phyloP scores from a whole-genome alignment of 495 filamentous ascomycete genomes.

The Neurospora hispaniola region DNA sequence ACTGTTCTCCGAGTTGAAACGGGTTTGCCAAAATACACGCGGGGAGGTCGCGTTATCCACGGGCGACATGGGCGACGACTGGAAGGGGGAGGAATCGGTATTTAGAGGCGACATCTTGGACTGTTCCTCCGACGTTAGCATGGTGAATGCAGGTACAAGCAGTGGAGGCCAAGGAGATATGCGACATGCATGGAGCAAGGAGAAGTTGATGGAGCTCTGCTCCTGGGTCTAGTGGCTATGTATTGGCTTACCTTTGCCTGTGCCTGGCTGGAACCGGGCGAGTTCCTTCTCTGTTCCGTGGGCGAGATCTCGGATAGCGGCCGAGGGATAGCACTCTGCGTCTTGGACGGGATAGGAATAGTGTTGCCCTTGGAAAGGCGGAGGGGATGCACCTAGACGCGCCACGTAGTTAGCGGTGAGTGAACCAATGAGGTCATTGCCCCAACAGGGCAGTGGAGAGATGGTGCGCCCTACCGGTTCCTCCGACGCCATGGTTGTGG shows the following conservation, averaged over 20 bases:
- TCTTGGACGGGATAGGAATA: slow-evolving; percentile 34
- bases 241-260: slow-evolving; percentile 45
- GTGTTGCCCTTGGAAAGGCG: slow-evolving; percentile 46
- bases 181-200: not conserved
- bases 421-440: not conserved
- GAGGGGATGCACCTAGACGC: slow-evolving; percentile 42
- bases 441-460: not conserved
- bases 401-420: not conserved
- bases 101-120: slow-evolving; percentile 34
- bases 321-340: slow-evolving; percentile 33
- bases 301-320: slow-evolving; percentile 49
- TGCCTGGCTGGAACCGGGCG: slow-evolving; percentile 62
- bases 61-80: slow-evolving; percentile 54
- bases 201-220: not conserved
- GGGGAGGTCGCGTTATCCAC: slow-evolving; percentile 50
- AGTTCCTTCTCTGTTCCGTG: slow-evolving; percentile 54
- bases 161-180: not conserved
- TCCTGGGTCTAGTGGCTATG: not conserved
- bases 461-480: slow-evolving; percentile 27
- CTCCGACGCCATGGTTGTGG: slow-evolving; percentile 25
- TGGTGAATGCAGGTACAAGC: slow-evolving; percentile 1
- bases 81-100: slow-evolving; percentile 64
- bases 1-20: slow-evolving; percentile 59
- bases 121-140: slow-evolving; percentile 1
- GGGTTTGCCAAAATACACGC: slow-evolving; percentile 77